Evolutionary conservation across 1,139 yeast genomes (phyloP), one percentile per base, ranked within the genome.

Genomic region (Candida glucosophila): DNA sequence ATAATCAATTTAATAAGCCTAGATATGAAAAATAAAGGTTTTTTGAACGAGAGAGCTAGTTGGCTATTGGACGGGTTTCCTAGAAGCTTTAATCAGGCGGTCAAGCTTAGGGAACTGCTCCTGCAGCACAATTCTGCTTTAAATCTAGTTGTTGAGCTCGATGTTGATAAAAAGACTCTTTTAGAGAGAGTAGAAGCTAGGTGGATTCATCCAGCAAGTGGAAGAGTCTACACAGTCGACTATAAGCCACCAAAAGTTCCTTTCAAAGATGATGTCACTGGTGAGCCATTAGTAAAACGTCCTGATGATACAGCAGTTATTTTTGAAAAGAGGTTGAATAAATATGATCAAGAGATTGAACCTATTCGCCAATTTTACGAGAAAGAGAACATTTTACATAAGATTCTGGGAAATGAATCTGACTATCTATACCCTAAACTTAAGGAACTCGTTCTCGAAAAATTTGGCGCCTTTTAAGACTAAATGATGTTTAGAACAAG

Each of bases 21-120:
- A 14, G 77, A 79, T 33, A 50, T 83, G 31, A 29, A 39, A 10
- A 32, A 40, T 6, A 44, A 55, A 12, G 45, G 55, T 4, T 74
- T 80, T 73, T 56, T 78, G 23, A 53, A 58, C 24, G 28, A 52
- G 1, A 31, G 50, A 4, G 40, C 75, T 2, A 58, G 74, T 8
- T 86, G 94, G 86, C 57, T 88, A 16, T 59, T 88, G 28, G 97
- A 88, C 47, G 97, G 97, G 24, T 88, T 86, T 45, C 97, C 97
- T 3, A 60, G 97, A 33, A 88, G 92, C 0, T 49, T 58, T 14
- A 55, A 54, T 3, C 97, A 88, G 51, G 96, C 95, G 0, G 43
- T 51, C 17, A 64, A 63, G 5, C 56, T 88, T 22, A 73, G 74
- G 30, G 35, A 44, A 12, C 64, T 67, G 6, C 56, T 86, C 25